A percentile compares a stretch with the other conserved stretches of the same genome.
Evolutionary conservation across 305 asterid species (phyloP).

Genomic region (Striga hermonthica): DNA sequence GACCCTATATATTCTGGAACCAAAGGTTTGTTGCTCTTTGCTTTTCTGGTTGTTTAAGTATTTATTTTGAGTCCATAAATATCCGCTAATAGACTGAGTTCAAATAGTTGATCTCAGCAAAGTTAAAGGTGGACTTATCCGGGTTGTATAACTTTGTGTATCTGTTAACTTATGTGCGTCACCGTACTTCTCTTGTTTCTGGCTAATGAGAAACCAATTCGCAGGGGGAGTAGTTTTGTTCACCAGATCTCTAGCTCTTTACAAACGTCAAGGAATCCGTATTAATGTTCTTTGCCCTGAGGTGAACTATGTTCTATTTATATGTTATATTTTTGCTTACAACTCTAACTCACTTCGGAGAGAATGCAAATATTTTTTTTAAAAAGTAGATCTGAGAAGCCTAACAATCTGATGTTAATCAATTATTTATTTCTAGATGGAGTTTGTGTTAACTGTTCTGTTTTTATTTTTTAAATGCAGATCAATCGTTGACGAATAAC

Average conservation of each 20-base stretch:
- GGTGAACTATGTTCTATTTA: slow-evolving; percentile 39
- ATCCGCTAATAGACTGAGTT: background rate
- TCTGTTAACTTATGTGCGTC: slow-evolving; percentile 20
- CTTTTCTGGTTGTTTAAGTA: slow-evolving; percentile 14
- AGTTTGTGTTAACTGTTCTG: background rate
- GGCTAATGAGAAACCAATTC: slow-evolving; percentile 19
- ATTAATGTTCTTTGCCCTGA: slow-evolving; percentile 92
- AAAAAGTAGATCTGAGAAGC: background rate
- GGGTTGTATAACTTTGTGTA: slow-evolving; percentile 20
- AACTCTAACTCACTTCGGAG: slow-evolving; percentile 4
- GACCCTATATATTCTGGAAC: slow-evolving; percentile 87
- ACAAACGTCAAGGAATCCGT: slow-evolving; percentile 84
- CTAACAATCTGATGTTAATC: slow-evolving; percentile 10
- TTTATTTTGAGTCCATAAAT: background rate
- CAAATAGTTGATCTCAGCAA: background rate
- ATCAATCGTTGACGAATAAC: background rate
- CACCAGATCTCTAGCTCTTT: slow-evolving; percentile 75
- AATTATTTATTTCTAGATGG: slow-evolving; percentile 7
- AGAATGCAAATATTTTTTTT: slow-evolving; percentile 1
- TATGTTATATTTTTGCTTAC: slow-evolving; percentile 10
- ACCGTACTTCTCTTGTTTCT: slow-evolving; percentile 28
- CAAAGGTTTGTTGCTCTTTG: slow-evolving; percentile 57
- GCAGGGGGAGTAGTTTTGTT: slow-evolving; percentile 86
- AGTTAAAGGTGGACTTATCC: slow-evolving; percentile 5
- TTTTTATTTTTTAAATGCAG: slow-evolving; percentile 12